A percentile compares a stretch with the other conserved stretches of the same genome.
phyloP scores from a whole-genome alignment of 352 stramenopile genomes.

The Pythium coloratum region DNA sequence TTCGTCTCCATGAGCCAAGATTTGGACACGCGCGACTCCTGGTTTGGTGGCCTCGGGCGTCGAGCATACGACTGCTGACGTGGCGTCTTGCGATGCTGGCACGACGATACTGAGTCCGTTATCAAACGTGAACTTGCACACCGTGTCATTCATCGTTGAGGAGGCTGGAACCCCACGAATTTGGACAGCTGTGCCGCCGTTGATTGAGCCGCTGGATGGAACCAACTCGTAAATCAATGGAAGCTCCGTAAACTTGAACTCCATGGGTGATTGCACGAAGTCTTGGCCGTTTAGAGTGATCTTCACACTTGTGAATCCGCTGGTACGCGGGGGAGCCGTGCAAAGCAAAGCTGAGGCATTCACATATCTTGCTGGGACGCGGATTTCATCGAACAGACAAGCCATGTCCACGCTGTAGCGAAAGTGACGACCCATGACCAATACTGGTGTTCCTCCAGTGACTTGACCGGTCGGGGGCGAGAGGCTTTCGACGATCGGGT shows the following conservation, averaged over 20 bases:
- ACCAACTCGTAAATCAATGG: constrained; percentile 48
- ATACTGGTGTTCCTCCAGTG: constrained; percentile 57
- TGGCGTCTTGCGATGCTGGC: neutral
- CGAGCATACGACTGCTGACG: neutral
- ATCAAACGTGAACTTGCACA: constrained; percentile 16
- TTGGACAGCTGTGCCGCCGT: constrained; percentile 35
- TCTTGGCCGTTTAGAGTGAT: constrained; percentile 74
- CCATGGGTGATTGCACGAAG: constrained; percentile 29
- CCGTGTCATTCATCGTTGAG: constrained; percentile 6
- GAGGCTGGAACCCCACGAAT: constrained; percentile 33
- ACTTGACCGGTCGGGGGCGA: constrained; percentile 41
- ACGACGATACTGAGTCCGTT: neutral
- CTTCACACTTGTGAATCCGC: constrained; percentile 34
- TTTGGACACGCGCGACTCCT: constrained; percentile 24
- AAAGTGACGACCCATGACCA: constrained; percentile 66
- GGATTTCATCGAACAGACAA: constrained; percentile 54
- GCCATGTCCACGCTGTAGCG: constrained; percentile 41
- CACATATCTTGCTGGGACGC: constrained; percentile 52
- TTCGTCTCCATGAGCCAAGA: constrained; percentile 35
- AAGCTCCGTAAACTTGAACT: constrained; percentile 51
- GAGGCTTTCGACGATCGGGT: constrained; percentile 43
- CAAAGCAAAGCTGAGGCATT: constrained; percentile 63
- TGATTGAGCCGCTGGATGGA: constrained; percentile 34
- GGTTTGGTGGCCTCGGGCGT: neutral
- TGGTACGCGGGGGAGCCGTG: constrained; percentile 41